Percentiles rank a stretch among this genome's conserved stretches.
Evolutionary conservation across 768 basidiomycete species (phyloP).

Genomic region (Leccinum subtestaceum): DNA sequence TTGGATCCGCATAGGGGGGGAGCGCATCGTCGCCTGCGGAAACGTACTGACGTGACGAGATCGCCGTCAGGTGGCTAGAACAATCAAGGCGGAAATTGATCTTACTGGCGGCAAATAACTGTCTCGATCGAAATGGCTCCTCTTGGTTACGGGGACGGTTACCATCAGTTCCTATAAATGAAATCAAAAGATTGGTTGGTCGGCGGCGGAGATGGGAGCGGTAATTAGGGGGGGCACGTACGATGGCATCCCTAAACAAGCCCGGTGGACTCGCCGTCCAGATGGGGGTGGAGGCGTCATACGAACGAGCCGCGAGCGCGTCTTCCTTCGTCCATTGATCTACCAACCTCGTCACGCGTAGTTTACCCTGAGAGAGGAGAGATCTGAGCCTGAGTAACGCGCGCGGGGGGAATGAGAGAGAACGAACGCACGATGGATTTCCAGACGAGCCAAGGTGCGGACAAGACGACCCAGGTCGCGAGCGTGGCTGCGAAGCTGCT

Average conservation of each 20-base stretch:
- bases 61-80: neutral
- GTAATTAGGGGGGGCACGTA: conserved; percentile 17
- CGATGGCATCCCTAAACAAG: conserved; percentile 37
- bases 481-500: conserved; percentile 38
- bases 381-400: neutral
- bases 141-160: conserved; percentile 33
- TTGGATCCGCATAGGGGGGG: conserved; percentile 32
- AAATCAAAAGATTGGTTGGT: neutral
- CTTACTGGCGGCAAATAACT: conserved; percentile 44
- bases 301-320: conserved; percentile 23
- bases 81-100: neutral
- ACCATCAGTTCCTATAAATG: conserved; percentile 40
- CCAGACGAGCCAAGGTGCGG: conserved; percentile 44
- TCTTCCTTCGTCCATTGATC: conserved; percentile 42
- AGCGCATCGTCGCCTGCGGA: conserved; percentile 35
- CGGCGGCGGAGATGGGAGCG: neutral
- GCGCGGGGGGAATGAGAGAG: neutral
- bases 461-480: conserved; percentile 38
- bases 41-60: conserved; percentile 35
- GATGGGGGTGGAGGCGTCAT: conserved; percentile 27
- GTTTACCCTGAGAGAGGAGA: conserved; percentile 39
- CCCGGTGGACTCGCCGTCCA: conserved; percentile 45
- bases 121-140: conserved; percentile 40
- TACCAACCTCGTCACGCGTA: conserved; percentile 37
- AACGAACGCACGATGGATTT: conserved; percentile 36